These are phyloP conservation scores for Vachellia pachyceras DNA, from an alignment of 306 rosid genomes.

Conservation along the genomic window DNA sequence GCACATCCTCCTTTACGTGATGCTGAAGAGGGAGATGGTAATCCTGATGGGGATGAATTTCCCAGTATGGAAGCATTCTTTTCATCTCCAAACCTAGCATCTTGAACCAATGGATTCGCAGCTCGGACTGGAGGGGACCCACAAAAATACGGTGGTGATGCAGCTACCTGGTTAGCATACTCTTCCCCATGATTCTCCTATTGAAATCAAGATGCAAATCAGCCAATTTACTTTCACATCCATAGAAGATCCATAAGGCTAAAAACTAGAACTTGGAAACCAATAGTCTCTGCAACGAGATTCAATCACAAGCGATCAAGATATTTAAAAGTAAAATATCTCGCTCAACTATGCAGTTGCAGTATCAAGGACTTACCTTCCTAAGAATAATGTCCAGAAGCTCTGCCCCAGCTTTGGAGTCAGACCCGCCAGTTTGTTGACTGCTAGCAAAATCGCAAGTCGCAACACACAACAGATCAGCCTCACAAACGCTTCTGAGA, in stretches of 20 bases:
- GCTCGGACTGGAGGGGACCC: constrained; percentile 89
- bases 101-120: constrained; percentile 77
- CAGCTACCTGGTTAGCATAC: constrained; percentile 51
- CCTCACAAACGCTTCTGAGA: neutral
- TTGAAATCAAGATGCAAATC: constrained; percentile 22
- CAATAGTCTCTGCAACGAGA: neutral
- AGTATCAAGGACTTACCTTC: constrained; percentile 50
- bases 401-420: constrained; percentile 85
- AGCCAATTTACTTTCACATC: neutral
- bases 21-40: constrained; percentile 63
- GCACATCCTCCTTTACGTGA: constrained; percentile 70
- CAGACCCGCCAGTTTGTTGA: constrained; percentile 55
- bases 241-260: neutral
- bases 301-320: neutral
- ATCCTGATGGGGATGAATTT: constrained; percentile 62
- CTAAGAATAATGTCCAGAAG: constrained; percentile 74
- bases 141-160: constrained; percentile 84
- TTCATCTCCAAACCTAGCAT: constrained; percentile 75
- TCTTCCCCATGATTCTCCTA: constrained; percentile 73
- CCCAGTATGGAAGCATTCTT: constrained; percentile 43
- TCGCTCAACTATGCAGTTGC: neutral
- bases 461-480: constrained; percentile 34
- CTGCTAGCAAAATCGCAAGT: constrained; percentile 37
- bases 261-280: neutral
- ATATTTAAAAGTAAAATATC: neutral